These are phyloP conservation scores for Lactifluus pinguis DNA, from an alignment of 768 basidiomycete genomes.

Conservation along the genomic window DNA sequence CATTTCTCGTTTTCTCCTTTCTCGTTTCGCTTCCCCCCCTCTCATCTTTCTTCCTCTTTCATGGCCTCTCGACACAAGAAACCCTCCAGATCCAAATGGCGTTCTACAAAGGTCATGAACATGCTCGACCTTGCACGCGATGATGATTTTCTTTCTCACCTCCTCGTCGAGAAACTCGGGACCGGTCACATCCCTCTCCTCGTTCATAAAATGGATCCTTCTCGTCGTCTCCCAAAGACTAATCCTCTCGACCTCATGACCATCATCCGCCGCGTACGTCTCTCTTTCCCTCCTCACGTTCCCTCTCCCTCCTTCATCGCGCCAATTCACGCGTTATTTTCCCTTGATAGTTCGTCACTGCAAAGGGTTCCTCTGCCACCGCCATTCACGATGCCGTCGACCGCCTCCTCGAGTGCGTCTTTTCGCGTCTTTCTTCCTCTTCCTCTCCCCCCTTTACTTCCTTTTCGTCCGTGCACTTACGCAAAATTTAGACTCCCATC, in stretches of 20 bases:
- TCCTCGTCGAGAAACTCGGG: constrained; percentile 83
- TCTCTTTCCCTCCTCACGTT: constrained; percentile 6
- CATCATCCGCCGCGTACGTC: constrained; percentile 69
- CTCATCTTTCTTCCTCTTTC: not conserved
- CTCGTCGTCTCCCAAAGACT: constrained; percentile 68
- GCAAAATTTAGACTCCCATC: constrained; percentile 46
- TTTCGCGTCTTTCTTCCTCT: constrained; percentile 22
- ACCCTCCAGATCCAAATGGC: constrained; percentile 36
- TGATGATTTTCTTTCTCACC: constrained; percentile 85
- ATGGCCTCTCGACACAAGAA: constrained; percentile 6
- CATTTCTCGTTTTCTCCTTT: not conserved
- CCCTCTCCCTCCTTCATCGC: constrained; percentile 10
- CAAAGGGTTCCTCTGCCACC: constrained; percentile 45
- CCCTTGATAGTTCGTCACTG: constrained; percentile 44
- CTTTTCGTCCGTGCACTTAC: constrained; percentile 3
- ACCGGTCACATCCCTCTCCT: constrained; percentile 70
- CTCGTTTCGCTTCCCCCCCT: constrained; percentile 1
- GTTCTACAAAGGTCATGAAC: constrained; percentile 84
- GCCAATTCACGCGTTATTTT: constrained; percentile 17
- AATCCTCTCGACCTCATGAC: constrained; percentile 56
- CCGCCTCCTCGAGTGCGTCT: constrained; percentile 62
- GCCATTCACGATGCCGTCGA: constrained; percentile 67
- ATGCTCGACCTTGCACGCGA: constrained; percentile 84
- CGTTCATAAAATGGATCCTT: constrained; percentile 85
- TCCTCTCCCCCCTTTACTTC: constrained; percentile 14